Evolutionary conservation across 345 rosid species (phyloP), one percentile per base, ranked within the genome.

Genomic region (Hirschfeldia incana): DNA sequence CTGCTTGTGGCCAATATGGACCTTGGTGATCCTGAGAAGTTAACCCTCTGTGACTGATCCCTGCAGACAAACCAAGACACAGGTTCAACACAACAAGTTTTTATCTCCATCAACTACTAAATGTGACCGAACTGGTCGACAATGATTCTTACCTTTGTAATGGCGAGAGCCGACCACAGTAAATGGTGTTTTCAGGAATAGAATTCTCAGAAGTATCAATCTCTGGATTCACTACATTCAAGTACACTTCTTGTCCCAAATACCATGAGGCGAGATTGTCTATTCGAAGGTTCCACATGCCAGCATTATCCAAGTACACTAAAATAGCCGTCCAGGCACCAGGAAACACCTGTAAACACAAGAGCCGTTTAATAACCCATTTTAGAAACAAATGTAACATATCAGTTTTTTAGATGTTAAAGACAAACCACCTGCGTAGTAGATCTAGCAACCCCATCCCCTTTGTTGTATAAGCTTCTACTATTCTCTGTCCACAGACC

Each of bases 321-420:
- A 94, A 81, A 55, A 94, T 87, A 13, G 98, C 97, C 0, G 98
- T 90, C 98, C 98, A 94, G 55, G 97, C 97, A 84, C 92, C 95
- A 1, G 98, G 97, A 84, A 88, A 92, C 69, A 92, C 98, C 97
- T 92, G 81, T 28, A 66, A 67, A 77, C 77, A 34, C n/a, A 73
- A 2, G 28, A 62, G 3, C 16, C 8, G 7, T 42, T 67, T 8
- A 36, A 8, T 12, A n/a, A 62, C 44, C 46, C 55, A 72, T 58
- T 28, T 58, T 7, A 70, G 42, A 67, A 76, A 70, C 76, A 16
- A 29, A 67, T 57, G 75, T 15, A 64, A 12, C 16, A 64, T 34
- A 37, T 39, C 3, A 3, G 42, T n/a, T 28, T 27, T 44, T 37
- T 0, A 65, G 37, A 3, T 27, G 28, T 46, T 61, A 37, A 29